A percentile compares a stretch with the other conserved stretches of the same genome.
These are phyloP conservation scores for Talaromyces borbonicus DNA, from an alignment of 495 filamentous ascomycete species.

Conservation along the genomic window DNA sequence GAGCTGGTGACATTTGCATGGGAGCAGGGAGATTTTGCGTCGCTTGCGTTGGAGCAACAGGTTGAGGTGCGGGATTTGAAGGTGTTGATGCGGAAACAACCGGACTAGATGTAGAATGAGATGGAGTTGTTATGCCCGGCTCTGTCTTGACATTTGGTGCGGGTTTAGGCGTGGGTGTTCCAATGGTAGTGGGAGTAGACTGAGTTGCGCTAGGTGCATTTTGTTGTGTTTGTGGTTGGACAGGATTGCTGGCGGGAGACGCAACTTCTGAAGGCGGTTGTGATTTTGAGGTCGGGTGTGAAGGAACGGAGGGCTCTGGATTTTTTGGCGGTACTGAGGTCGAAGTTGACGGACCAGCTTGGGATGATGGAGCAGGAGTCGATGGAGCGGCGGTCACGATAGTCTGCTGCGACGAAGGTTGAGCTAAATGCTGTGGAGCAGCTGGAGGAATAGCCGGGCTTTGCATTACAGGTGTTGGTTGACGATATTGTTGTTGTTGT, in stretches of 20 bases:
- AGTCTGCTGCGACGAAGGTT: conserved; percentile 14
- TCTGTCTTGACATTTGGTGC: conserved; percentile 28
- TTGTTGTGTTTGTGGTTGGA: conserved; percentile 25
- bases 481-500: conserved; percentile 11
- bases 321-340: background rate
- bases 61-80: background rate
- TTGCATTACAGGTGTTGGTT: conserved; percentile 13
- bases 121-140: conserved; percentile 16
- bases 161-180: conserved; percentile 13
- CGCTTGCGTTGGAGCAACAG: background rate
- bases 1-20: background rate
- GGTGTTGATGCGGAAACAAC: conserved; percentile 7
- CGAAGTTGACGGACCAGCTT: conserved; percentile 12
- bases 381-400: background rate
- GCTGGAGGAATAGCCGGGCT: background rate
- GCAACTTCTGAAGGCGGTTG: conserved; percentile 17
- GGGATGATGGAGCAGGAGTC: conserved; percentile 11
- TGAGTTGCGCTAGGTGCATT: conserved; percentile 6
- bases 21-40: conserved; percentile 8
- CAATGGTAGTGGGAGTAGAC: conserved; percentile 13
- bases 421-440: conserved; percentile 7
- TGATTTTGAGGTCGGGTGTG: conserved; percentile 18
- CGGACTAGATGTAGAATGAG: conserved; percentile 15
- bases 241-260: conserved; percentile 20
- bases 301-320: no score